phyloP scores from a whole-genome alignment of 768 basidiomycete genomes.

The Phallus indusiatus region DNA sequence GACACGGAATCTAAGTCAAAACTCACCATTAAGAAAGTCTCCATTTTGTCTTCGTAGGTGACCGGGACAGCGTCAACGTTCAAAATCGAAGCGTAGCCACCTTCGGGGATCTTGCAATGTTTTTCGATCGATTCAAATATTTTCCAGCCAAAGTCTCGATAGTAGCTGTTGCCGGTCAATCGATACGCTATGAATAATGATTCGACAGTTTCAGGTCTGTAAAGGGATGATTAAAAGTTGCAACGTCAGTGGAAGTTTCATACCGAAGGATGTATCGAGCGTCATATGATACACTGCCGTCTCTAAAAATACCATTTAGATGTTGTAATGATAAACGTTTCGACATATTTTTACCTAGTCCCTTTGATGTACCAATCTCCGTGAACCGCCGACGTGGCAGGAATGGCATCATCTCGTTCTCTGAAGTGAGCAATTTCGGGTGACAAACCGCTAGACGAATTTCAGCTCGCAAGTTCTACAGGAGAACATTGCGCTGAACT shows the following conservation, averaged over 20 bases:
- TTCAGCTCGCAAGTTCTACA: neutral
- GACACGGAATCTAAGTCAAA: neutral
- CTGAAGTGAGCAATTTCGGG: slow-evolving; percentile 89
- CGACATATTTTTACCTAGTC: slow-evolving; percentile 12
- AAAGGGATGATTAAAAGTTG: neutral
- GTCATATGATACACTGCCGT: slow-evolving; percentile 45
- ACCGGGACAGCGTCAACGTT: slow-evolving; percentile 76
- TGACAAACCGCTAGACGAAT: slow-evolving; percentile 54
- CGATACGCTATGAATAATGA: slow-evolving; percentile 87
- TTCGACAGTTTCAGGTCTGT: slow-evolving; percentile 87
- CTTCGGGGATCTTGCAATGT: slow-evolving; percentile 65
- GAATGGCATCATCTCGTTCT: slow-evolving; percentile 46
- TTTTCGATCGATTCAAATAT: slow-evolving; percentile 86
- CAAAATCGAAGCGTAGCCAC: slow-evolving; percentile 76
- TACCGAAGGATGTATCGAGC: slow-evolving; percentile 88
- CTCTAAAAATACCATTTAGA: slow-evolving; percentile 10
- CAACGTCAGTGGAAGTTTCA: slow-evolving; percentile 12
- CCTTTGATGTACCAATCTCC: slow-evolving; percentile 93
- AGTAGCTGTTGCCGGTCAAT: slow-evolving; percentile 74
- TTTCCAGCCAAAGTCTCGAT: slow-evolving; percentile 77
- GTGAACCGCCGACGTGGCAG: slow-evolving; percentile 32
- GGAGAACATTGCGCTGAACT: slow-evolving; percentile 20
- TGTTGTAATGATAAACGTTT: neutral
- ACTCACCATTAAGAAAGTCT: slow-evolving; percentile 84
- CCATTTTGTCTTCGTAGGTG: slow-evolving; percentile 80